phyloP scores from a whole-genome alignment of 495 filamentous ascomycete species.

The Parathielavia hyrcaniae region DNA sequence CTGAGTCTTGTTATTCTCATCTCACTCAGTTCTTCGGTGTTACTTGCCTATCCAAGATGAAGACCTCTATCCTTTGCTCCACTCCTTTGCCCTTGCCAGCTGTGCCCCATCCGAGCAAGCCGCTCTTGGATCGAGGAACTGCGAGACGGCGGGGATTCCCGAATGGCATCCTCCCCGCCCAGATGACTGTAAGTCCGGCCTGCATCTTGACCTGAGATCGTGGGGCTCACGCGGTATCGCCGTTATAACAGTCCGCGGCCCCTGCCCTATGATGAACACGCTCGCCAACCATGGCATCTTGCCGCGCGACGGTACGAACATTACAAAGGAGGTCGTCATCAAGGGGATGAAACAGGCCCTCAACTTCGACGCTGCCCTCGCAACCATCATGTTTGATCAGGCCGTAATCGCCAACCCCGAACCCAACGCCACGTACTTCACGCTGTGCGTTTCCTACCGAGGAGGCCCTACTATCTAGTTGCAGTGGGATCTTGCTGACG shows the following conservation, averaged over 20 bases:
- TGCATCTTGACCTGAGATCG: no score
- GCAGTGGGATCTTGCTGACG: background rate
- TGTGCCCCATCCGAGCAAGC: background rate
- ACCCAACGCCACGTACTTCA: background rate
- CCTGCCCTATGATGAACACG: constrained; percentile 9
- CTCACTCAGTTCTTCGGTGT: background rate
- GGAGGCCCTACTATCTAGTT: background rate
- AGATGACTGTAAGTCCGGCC: background rate
- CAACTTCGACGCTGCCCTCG: constrained; percentile 5
- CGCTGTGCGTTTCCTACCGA: background rate
- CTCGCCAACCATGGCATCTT: constrained; percentile 10
- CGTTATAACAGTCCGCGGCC: constrained; percentile 1
- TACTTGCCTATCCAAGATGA: background rate
- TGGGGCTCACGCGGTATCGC: background rate
- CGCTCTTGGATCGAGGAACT: background rate
- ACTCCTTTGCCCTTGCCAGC: background rate
- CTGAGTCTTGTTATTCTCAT: background rate
- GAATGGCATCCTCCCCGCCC: constrained; percentile 2
- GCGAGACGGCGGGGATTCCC: background rate
- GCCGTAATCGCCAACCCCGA: background rate
- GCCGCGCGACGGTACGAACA: background rate
- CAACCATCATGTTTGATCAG: constrained; percentile 8
- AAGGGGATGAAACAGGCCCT: constrained; percentile 4
- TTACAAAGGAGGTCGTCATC: constrained; percentile 2
- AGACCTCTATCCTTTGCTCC: background rate